Base-by-base conservation (phyloP, 2,329 filamentous ascomycete species). In the Huntiella savannae region DNA sequence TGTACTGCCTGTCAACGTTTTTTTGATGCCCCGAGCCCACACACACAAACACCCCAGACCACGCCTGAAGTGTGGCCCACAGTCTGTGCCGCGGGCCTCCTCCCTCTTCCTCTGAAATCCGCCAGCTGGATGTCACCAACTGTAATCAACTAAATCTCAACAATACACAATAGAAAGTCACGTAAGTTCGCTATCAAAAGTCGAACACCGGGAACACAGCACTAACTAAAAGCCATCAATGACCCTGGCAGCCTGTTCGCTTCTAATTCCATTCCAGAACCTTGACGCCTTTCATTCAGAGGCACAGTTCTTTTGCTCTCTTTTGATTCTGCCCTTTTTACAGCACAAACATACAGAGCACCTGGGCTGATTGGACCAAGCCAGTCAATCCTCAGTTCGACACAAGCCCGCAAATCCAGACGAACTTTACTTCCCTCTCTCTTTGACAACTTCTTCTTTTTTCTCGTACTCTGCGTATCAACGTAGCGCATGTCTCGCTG, bases 191-290 rank as follows among this genome's bases (percentile, higher is more conserved):
- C 22, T 28, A 28, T 28, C 22, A 28, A 28, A 28, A 28, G 22
- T 28, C 22, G 7, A 28, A 28, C 22, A 28, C 22, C 8, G 22
- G 22, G 22, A 28, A 28, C 22, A 28, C 22, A 28, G 8, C 22
- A 28, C 22, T 28, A 28, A 28, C 22, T 28, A 28, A 28, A 10
- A 28, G 22, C 22, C 6, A 28, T 28, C 22, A 28, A 28, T 28
- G 22, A 28, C 22, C 22, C 22, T 28, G 22, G 22, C 22, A 28
- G 22, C 22, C 43, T 38, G 22, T 22, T 45, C 17, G 35, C 35
- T 45, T 34, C 43, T 36, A 45, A 39, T 43, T 43, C 40, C 40
- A 43, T 43, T 45, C 43, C 43, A 45, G 35, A 45, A 40, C 43
- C 22, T 28, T 28, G 35, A 45, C 35, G 33, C 35, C 19, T 34